Percentiles rank a stretch among this genome's conserved stretches.
phyloP scores from a whole-genome alignment of 345 rosid genomes.

The Populus euphratica region DNA sequence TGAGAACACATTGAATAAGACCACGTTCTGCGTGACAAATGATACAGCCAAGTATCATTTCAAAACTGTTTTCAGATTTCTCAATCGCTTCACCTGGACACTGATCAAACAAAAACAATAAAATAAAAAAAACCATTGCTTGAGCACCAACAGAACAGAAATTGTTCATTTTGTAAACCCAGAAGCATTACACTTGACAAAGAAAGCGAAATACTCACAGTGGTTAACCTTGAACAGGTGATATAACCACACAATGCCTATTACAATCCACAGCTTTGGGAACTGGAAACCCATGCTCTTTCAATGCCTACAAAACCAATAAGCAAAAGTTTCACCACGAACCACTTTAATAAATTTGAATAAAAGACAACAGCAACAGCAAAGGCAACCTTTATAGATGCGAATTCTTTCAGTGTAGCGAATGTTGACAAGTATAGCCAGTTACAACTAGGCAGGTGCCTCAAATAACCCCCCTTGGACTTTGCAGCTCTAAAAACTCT shows the following conservation, averaged over 20 bases:
- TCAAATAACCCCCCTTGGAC: conserved; percentile 90
- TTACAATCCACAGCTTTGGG: conserved; percentile 88
- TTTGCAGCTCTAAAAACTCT: conserved; percentile 90
- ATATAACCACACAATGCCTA: conserved; percentile 91
- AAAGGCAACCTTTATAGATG: conserved; percentile 75
- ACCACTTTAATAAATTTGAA: not conserved
- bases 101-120: conserved; percentile 35
- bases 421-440: conserved; percentile 90
- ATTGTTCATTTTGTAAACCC: no score
- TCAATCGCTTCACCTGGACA: conserved; percentile 79
- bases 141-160: no score
- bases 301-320: conserved; percentile 62
- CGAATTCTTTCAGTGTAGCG: conserved; percentile 91
- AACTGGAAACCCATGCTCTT: conserved; percentile 83
- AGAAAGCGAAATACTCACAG: conserved; percentile 46
- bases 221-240: conserved; percentile 83
- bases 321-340: not conserved
- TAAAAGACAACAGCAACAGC: not conserved
- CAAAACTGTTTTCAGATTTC: conserved; percentile 73
- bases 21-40: conserved; percentile 86
- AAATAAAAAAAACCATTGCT: no score
- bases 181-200: no score
- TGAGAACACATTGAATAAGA: conserved; percentile 92
- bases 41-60: conserved; percentile 67
- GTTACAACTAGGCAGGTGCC: conserved; percentile 75